These are phyloP conservation scores for Xylariaceae sp. DNA, from an alignment of 2,329 filamentous ascomycete species.

Conservation along the genomic window DNA sequence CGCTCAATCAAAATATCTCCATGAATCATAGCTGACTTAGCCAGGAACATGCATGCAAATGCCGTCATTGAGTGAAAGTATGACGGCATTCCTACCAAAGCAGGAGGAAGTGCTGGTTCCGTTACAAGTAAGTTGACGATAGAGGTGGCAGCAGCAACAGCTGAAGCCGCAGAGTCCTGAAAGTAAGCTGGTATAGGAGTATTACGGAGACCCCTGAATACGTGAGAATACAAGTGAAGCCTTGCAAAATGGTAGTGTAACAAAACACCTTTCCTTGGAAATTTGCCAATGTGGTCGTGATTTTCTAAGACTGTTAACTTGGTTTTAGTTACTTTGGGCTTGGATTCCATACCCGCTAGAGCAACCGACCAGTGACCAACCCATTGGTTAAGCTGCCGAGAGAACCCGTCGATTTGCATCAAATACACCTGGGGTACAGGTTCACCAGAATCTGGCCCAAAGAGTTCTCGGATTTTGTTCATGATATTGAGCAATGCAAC, in stretches of 20 bases:
- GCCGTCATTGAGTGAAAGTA: slow-evolving; percentile 60
- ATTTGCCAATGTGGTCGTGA: slow-evolving; percentile 48
- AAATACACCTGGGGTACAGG: slow-evolving; percentile 57
- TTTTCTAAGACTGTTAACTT: slow-evolving; percentile 40
- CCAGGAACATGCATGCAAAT: slow-evolving; percentile 58
- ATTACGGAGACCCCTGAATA: slow-evolving; percentile 47
- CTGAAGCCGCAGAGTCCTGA: slow-evolving; percentile 42
- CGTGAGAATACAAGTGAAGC: slow-evolving; percentile 49
- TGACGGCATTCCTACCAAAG: slow-evolving; percentile 52
- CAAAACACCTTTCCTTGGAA: slow-evolving; percentile 46
- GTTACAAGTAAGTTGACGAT: slow-evolving; percentile 52
- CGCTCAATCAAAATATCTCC: slow-evolving; percentile 47
- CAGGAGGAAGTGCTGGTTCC: slow-evolving; percentile 49
- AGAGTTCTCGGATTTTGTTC: slow-evolving; percentile 58
- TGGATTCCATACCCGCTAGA: slow-evolving; percentile 37
- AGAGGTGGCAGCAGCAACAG: slow-evolving; percentile 47
- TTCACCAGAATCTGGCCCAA: slow-evolving; percentile 61
- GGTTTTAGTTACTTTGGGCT: background rate
- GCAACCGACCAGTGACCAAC: slow-evolving; percentile 43
- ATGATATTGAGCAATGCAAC: slow-evolving; percentile 64
- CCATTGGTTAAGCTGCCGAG: slow-evolving; percentile 47
- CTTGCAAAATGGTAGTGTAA: slow-evolving; percentile 51
- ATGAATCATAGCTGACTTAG: slow-evolving; percentile 53
- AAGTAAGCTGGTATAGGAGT: slow-evolving; percentile 44
- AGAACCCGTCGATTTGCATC: slow-evolving; percentile 48